Conservation (phyloP, 768 basidiomycete genomes). For the Pholiota conissans region DNA sequence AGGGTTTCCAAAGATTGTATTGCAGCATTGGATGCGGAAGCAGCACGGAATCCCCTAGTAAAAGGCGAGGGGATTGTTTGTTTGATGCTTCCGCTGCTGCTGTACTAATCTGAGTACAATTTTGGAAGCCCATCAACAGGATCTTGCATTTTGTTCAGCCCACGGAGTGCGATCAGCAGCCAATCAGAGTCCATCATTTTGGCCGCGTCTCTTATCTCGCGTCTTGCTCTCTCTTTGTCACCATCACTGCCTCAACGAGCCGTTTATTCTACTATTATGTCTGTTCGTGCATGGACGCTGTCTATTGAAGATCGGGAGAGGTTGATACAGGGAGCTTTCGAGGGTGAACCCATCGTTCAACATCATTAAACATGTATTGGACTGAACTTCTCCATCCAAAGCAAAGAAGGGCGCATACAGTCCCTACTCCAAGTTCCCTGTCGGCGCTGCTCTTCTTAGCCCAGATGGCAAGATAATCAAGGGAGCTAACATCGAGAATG, state of each 20-base stretch:
- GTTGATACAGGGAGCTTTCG: slow-evolving; percentile 57
- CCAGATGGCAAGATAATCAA: slow-evolving; percentile 71
- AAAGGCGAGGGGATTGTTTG: slow-evolving; percentile 58
- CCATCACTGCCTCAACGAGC: neutral
- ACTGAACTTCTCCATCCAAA: slow-evolving; percentile 29
- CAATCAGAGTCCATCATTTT: neutral
- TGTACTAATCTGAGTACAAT: neutral
- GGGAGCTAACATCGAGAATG: slow-evolving; percentile 94
- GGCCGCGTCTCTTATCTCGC: neutral
- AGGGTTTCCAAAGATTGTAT: slow-evolving; percentile 41
- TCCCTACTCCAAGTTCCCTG: slow-evolving; percentile 90
- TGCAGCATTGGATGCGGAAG: slow-evolving; percentile 41
- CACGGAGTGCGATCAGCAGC: slow-evolving; percentile 26
- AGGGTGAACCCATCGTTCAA: slow-evolving; percentile 47
- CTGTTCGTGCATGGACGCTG: slow-evolving; percentile 28
- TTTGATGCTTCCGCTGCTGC: slow-evolving; percentile 47
- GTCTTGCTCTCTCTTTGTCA: neutral
- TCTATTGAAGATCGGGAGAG: slow-evolving; percentile 43
- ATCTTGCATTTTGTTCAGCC: slow-evolving; percentile 41
- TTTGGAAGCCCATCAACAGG: neutral
- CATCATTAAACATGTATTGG: no score
- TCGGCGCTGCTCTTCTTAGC: slow-evolving; percentile 84
- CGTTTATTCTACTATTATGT: slow-evolving; percentile 8
- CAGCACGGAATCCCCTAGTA: slow-evolving; percentile 57
- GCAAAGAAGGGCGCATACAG: slow-evolving; percentile 74